Percentiles rank a stretch among this genome's conserved stretches.
These are phyloP conservation scores for Grigorovia yakushimaensis DNA, from an alignment of 805 yeast genomes.

Conservation along the genomic window DNA sequence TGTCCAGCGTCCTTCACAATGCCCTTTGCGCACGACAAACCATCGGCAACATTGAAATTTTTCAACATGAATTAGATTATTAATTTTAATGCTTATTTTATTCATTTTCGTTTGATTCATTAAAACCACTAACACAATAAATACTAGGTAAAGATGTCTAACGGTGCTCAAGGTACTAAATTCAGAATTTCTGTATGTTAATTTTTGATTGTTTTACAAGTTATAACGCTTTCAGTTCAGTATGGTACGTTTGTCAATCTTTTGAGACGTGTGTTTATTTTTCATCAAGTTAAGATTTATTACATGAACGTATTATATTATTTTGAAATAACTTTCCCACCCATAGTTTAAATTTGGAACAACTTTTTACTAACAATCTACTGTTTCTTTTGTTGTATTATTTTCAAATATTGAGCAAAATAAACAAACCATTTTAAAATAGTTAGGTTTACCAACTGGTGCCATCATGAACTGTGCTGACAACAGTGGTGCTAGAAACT, in stretches of 20 bases:
- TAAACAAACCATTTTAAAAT: constrained; percentile 13
- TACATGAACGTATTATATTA: too few relatives aligned
- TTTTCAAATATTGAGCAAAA: neutral
- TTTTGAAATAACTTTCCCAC: too few relatives aligned
- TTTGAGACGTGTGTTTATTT: too few relatives aligned
- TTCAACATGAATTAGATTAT: neutral
- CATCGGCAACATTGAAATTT: neutral
- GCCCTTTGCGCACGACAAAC: neutral
- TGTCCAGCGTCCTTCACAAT: neutral
- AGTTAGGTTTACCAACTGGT: constrained; percentile 99
- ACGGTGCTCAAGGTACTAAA: constrained; percentile 99
- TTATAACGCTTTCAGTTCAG: neutral
- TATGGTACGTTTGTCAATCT: neutral
- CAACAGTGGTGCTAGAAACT: constrained; percentile 99
- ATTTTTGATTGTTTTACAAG: neutral
- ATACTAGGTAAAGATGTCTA: constrained; percentile 51
- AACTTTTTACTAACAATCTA: neutral
- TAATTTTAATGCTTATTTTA: neutral
- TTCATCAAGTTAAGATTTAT: too few relatives aligned
- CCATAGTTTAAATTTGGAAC: too few relatives aligned
- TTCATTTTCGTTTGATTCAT: neutral
- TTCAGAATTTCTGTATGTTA: constrained; percentile 96
- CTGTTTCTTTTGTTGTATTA: neutral
- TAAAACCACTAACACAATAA: constrained; percentile 5
- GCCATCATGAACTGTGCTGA: constrained; percentile 99